A percentile compares a stretch with the other conserved stretches of the same genome.
phyloP scores from a whole-genome alignment of 1,284 basidiomycete species.

The Malassezia dermatis region DNA sequence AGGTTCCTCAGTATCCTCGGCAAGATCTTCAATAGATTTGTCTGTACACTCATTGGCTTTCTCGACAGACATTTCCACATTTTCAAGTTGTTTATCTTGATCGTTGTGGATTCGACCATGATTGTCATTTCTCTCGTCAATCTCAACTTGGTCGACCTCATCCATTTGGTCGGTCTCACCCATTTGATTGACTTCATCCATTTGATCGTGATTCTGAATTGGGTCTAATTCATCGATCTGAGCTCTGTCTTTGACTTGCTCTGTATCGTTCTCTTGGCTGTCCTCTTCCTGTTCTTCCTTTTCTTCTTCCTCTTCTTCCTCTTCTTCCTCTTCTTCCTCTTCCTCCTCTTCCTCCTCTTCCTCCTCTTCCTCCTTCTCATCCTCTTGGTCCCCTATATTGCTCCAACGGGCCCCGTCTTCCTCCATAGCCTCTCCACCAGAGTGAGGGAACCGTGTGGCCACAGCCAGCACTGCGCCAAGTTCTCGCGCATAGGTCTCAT shows the following conservation, averaged over 20 bases:
- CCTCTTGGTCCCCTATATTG: background rate
- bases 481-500: background rate
- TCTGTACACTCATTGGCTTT: background rate
- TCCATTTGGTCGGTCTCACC: background rate
- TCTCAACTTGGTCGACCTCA: background rate
- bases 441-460: background rate
- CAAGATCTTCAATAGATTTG: background rate
- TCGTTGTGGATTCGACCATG: background rate
- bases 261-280: background rate
- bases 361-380: background rate
- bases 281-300: background rate
- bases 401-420: background rate
- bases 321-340: background rate
- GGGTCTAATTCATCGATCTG: background rate
- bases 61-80: background rate
- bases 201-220: background rate
- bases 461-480: background rate
- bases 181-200: background rate
- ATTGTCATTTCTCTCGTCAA: background rate
- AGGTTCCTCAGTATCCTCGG: background rate
- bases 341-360: background rate
- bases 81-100: background rate
- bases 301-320: background rate
- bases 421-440: background rate
- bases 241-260: background rate